These are phyloP conservation scores for Oxyria digyna DNA, from an alignment of 148 eudicot genomes.

Conservation along the genomic window DNA sequence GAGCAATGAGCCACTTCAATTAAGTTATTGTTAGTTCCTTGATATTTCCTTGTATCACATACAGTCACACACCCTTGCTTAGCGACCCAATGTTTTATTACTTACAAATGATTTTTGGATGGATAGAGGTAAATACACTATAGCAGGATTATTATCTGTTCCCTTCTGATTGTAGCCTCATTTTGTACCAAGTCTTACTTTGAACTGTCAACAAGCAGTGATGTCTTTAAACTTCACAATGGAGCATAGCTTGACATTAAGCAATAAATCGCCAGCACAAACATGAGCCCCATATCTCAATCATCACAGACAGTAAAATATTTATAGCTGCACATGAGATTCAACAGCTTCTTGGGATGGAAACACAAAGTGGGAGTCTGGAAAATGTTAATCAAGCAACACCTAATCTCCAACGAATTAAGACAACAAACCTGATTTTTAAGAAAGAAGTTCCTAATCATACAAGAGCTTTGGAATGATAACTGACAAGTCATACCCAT, in stretches of 20 bases:
- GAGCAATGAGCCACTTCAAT: neutral
- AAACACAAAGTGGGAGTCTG: neutral
- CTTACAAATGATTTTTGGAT: neutral
- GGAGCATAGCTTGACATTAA: too few species aligned
- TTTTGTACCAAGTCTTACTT: neutral
- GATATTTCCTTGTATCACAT: neutral
- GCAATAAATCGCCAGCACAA: too few species aligned
- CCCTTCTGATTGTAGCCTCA: neutral
- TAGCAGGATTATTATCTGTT: neutral
- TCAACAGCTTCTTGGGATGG: neutral
- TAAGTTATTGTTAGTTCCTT: neutral
- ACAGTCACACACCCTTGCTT: too few species aligned
- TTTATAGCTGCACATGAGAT: neutral
- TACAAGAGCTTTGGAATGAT: too few species aligned
- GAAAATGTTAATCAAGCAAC: too few species aligned
- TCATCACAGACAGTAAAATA: too few species aligned
- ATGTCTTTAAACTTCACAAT: too few species aligned
- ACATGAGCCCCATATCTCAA: too few species aligned
- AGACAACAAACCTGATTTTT: too few species aligned
- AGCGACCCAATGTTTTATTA: neutral
- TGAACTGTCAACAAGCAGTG: too few species aligned
- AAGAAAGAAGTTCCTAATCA: too few species aligned
- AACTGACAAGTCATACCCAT: neutral
- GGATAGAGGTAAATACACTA: neutral
- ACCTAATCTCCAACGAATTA: too few species aligned